phyloP scores from a whole-genome alignment of 495 filamentous ascomycete species.

The Apodospora peruviana region DNA sequence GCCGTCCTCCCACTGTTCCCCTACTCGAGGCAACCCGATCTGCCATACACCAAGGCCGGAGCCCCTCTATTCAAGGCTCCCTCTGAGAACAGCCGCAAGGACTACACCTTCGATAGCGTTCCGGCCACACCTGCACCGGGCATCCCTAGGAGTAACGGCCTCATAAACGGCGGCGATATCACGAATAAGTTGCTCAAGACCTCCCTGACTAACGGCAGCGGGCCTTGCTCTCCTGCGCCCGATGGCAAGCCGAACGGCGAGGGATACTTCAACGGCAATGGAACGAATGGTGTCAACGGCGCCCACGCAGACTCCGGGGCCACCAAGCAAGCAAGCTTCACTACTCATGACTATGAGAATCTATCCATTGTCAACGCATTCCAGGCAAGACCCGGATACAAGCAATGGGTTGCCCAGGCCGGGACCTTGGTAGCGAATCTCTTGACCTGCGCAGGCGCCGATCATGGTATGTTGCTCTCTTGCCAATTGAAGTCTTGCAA shows the following conservation, averaged over 20 bases:
- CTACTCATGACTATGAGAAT: conserved; percentile 55
- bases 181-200: conserved; percentile 58
- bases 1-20: conserved; percentile 94
- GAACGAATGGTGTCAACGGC: conserved; percentile 28
- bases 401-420: conserved; percentile 97
- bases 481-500: no score
- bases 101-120: conserved; percentile 90
- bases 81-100: conserved; percentile 46
- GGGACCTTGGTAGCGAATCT: conserved; percentile 93
- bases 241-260: conserved; percentile 15
- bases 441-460: conserved; percentile 89
- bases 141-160: conserved; percentile 53
- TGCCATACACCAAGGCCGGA: conserved; percentile 91
- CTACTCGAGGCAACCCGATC: conserved; percentile 89
- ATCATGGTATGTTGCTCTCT: conserved; percentile 63
- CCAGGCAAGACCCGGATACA: conserved; percentile 84
- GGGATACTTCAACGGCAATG: conserved; percentile 19
- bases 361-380: conserved; percentile 55
- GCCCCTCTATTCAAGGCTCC: conserved; percentile 75
- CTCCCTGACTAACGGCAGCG: conserved; percentile 15
- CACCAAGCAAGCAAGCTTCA: conserved; percentile 30
- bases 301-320: conserved; percentile 15
- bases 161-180: conserved; percentile 62
- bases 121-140: conserved; percentile 76
- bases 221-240: conserved; percentile 10